Evolutionary conservation across 2,329 filamentous ascomycete genomes (phyloP).

Genomic region (Trichoderma sp.): DNA sequence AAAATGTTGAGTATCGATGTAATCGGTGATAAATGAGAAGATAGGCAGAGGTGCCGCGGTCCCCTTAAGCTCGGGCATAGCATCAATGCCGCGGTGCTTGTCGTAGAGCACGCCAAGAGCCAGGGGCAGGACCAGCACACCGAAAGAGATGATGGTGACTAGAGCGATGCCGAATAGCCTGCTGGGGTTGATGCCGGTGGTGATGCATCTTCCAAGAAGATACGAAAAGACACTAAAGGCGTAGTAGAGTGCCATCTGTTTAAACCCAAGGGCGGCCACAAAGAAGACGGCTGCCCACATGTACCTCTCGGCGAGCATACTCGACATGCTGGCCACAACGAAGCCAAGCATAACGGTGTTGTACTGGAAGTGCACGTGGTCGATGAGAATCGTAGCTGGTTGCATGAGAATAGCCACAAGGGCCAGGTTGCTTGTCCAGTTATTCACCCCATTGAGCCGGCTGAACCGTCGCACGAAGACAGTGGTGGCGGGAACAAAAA

Average conservation of each 20-base stretch:
- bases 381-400: constrained; percentile 85
- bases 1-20: constrained; percentile 65
- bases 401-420: constrained; percentile 91
- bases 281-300: constrained; percentile 94
- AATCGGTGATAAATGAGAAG: constrained; percentile 60
- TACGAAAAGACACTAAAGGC: constrained; percentile 92
- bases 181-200: constrained; percentile 67
- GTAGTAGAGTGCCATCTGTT: constrained; percentile 99
- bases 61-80: constrained; percentile 59
- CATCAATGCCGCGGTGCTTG: constrained; percentile 63
- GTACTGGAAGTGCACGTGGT: constrained; percentile 97
- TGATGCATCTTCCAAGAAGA: constrained; percentile 83
- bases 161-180: constrained; percentile 76
- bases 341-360: constrained; percentile 98
- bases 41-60: constrained; percentile 65
- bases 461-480: constrained; percentile 84
- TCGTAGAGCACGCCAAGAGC: constrained; percentile 73
- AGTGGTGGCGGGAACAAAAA: constrained; percentile 83
- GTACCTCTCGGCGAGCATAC: constrained; percentile 80
- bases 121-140: constrained; percentile 74
- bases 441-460: constrained; percentile 73
- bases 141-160: constrained; percentile 74
- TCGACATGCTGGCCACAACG: constrained; percentile 83
- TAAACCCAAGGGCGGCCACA: constrained; percentile 91
- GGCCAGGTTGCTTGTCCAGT: constrained; percentile 82